These are phyloP conservation scores for Lasiosphaeriaceae sp. DNA, from an alignment of 495 filamentous ascomycete species.

Conservation along the genomic window DNA sequence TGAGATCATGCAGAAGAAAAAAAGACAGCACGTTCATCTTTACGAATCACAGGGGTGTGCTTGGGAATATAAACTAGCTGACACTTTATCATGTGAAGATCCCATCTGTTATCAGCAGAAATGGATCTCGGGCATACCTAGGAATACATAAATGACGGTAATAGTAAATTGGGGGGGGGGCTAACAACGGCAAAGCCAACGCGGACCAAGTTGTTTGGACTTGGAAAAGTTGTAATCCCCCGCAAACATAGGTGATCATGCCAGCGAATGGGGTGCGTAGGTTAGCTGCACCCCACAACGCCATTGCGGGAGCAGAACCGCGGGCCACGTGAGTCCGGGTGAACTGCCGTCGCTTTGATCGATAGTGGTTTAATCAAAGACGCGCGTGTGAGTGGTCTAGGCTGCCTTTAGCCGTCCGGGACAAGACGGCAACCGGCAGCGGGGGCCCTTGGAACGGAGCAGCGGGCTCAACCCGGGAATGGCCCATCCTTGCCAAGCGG, in stretches of 20 bases:
- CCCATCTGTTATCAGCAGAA: no score
- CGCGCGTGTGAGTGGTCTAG: conserved; percentile 9
- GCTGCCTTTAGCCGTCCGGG: conserved; percentile 19
- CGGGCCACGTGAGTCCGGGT: conserved; percentile 1
- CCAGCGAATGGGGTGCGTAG: background rate
- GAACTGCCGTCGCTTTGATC: conserved; percentile 9
- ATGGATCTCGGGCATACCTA: no score
- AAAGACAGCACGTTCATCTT: no score
- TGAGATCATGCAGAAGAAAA: no score
- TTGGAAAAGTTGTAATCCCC: no score
- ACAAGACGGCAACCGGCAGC: conserved; percentile 14
- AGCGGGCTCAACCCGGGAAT: conserved; percentile 12
- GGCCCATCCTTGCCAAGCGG: conserved; percentile 9
- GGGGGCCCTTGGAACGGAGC: conserved; percentile 1
- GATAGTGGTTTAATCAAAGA: conserved; percentile 10
- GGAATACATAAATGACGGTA: no score
- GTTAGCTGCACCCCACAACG: conserved; percentile 17
- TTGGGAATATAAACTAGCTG: no score
- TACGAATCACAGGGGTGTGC: no score
- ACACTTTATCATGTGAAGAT: no score
- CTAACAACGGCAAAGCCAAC: no score
- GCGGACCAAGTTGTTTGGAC: no score
- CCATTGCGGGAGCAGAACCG: background rate
- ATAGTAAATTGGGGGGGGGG: no score
- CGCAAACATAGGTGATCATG: background rate